Conservation (phyloP, 108 stramenopile species). For the Cyclostephanos invisitatus region DNA sequence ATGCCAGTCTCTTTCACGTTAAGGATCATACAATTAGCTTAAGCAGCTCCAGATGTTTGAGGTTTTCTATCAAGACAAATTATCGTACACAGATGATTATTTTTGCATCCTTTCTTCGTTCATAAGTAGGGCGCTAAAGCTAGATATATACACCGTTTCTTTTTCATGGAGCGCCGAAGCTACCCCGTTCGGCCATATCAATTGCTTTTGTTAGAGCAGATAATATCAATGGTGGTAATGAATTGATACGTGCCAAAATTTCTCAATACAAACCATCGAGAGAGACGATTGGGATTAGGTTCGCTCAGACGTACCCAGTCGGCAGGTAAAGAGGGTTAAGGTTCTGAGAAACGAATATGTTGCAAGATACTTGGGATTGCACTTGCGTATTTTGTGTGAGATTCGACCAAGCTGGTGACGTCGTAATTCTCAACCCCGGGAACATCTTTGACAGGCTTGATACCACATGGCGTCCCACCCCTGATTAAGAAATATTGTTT, state of each 20-base stretch:
- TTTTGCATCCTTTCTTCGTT: background rate
- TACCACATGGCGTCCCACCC: constrained; percentile 47
- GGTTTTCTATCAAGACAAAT: background rate
- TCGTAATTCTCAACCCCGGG: constrained; percentile 66
- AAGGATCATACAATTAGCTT: background rate
- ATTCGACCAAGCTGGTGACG: constrained; percentile 53
- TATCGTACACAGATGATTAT: background rate
- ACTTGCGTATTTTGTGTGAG: constrained; percentile 54
- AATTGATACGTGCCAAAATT: background rate
- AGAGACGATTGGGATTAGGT: background rate
- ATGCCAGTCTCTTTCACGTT: background rate
- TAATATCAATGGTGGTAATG: background rate
- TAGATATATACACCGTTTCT: background rate
- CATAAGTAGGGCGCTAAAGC: background rate
- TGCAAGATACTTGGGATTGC: constrained; percentile 60
- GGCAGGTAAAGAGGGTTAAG: constrained; percentile 4
- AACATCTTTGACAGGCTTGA: constrained; percentile 33
- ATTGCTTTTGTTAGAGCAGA: background rate
- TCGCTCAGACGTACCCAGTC: background rate
- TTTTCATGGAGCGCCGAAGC: background rate
- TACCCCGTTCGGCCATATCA: background rate
- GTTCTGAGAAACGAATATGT: constrained; percentile 47
- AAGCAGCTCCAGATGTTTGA: background rate
- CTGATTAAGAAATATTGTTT: background rate
- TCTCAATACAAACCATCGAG: background rate